These are phyloP conservation scores for Salix exigua DNA, from an alignment of 345 rosid genomes.

Conservation along the genomic window DNA sequence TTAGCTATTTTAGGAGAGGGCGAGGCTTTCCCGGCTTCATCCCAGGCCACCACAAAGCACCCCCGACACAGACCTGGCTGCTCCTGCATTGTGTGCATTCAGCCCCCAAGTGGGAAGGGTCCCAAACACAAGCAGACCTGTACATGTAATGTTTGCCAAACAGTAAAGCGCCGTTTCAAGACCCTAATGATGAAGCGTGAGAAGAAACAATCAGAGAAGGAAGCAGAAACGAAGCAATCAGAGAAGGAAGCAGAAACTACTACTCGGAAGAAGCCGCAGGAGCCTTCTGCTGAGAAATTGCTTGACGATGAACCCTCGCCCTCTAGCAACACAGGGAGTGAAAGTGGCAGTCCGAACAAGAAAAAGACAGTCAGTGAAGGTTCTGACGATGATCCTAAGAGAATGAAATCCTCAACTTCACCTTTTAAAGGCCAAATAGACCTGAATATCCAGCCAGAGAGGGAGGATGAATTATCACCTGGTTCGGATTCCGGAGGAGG, in stretches of 20 bases:
- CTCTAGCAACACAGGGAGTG: slow-evolving; percentile 31
- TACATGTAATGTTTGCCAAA: slow-evolving; percentile 68
- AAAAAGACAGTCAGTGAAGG: slow-evolving; percentile 38
- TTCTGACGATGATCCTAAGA: slow-evolving; percentile 45
- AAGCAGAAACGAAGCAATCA: slow-evolving; percentile 53
- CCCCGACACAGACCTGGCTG: slow-evolving; percentile 93
- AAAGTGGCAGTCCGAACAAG: slow-evolving; percentile 42
- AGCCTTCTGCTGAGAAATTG: slow-evolving; percentile 34
- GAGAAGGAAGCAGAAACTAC: slow-evolving; percentile 44
- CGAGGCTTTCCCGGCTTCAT: slow-evolving; percentile 42
- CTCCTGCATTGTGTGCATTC: slow-evolving; percentile 89
- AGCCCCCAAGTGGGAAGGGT: slow-evolving; percentile 87
- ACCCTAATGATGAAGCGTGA: slow-evolving; percentile 65
- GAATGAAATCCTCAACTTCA: slow-evolving; percentile 40
- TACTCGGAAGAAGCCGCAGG: slow-evolving; percentile 41
- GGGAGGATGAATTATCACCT: slow-evolving; percentile 72
- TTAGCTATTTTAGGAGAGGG: slow-evolving; percentile 62
- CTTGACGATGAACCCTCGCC: slow-evolving; percentile 40
- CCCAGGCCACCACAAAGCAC: slow-evolving; percentile 77
- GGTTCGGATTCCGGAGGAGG: slow-evolving; percentile 44
- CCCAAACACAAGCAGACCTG: slow-evolving; percentile 82
- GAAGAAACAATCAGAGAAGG: slow-evolving; percentile 56
- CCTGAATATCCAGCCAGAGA: slow-evolving; percentile 87
- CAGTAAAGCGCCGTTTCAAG: slow-evolving; percentile 70
- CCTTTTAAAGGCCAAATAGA: slow-evolving; percentile 76